phyloP scores from a whole-genome alignment of 768 basidiomycete genomes.

The Thelephora aurantiotincta region DNA sequence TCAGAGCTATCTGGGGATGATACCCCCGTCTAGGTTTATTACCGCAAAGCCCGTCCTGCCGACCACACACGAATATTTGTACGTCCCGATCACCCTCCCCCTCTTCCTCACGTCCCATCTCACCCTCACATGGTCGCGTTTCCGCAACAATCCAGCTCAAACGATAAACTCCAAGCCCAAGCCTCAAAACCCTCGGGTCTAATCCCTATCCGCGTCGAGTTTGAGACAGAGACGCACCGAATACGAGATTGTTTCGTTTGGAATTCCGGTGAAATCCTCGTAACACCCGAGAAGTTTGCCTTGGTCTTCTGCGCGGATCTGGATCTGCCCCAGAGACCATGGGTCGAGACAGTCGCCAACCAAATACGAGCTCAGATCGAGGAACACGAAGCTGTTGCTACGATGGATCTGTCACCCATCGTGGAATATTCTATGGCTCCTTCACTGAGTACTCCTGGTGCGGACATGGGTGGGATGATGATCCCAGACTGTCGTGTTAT shows the following conservation, averaged over 20 bases:
- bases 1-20: slow-evolving; percentile 80
- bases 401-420: slow-evolving; percentile 60
- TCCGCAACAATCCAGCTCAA: slow-evolving; percentile 27
- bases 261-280: slow-evolving; percentile 82
- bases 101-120: slow-evolving; percentile 1
- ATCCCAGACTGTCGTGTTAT: slow-evolving; percentile 71
- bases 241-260: slow-evolving; percentile 93
- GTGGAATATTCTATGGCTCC: slow-evolving; percentile 20
- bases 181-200: slow-evolving; percentile 42
- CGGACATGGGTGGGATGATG: slow-evolving; percentile 21
- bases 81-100: no score
- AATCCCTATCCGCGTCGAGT: slow-evolving; percentile 89
- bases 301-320: slow-evolving; percentile 80
- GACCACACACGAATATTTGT: slow-evolving; percentile 67
- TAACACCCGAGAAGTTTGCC: slow-evolving; percentile 80
- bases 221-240: slow-evolving; percentile 84
- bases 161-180: slow-evolving; percentile 49
- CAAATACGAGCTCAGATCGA: slow-evolving; percentile 88
- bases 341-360: slow-evolving; percentile 68
- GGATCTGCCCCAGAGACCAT: slow-evolving; percentile 50
- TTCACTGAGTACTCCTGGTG: no score
- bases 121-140: slow-evolving; percentile 1
- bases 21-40: slow-evolving; percentile 73
- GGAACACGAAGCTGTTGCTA: slow-evolving; percentile 73
- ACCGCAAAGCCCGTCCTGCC: slow-evolving; percentile 38